A percentile compares a stretch with the other conserved stretches of the same genome.
Evolutionary conservation across 2,329 filamentous ascomycete species (phyloP).

Genomic region (Polychaeton citri): DNA sequence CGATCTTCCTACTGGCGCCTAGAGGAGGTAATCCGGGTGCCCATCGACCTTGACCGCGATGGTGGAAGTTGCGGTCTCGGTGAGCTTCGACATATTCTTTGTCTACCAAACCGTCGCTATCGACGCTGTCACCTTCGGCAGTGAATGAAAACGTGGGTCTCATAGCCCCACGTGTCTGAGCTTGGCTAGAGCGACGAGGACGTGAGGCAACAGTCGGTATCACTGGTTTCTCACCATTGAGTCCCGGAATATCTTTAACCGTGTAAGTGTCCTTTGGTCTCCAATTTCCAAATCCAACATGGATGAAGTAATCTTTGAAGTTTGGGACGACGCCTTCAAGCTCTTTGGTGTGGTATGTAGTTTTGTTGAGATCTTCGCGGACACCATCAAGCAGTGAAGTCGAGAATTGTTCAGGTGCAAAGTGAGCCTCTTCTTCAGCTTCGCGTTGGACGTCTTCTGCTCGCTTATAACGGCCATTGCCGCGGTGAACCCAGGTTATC

Average conservation of each 20-base stretch:
- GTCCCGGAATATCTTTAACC: neutral
- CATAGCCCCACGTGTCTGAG: neutral
- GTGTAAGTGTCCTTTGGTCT: neutral
- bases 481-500: conserved; percentile 3
- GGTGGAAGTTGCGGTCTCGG: conserved; percentile 15
- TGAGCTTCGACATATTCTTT: conserved; percentile 14
- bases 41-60: conserved; percentile 19
- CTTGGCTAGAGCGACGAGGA: neutral
- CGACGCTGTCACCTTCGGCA: conserved; percentile 5
- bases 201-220: neutral
- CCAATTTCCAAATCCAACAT: neutral
- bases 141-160: neutral
- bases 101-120: conserved; percentile 7
- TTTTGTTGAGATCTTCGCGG: neutral
- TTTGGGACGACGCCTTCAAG: neutral
- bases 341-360: neutral
- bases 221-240: neutral
- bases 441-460: conserved; percentile 2
- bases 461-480: conserved; percentile 5
- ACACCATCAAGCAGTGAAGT: neutral
- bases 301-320: neutral
- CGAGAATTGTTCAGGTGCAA: neutral
- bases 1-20: conserved; percentile 10
- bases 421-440: neutral
- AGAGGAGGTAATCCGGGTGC: conserved; percentile 16